phyloP scores from a whole-genome alignment of 106 monocot genomes.

The Allium cepa region DNA sequence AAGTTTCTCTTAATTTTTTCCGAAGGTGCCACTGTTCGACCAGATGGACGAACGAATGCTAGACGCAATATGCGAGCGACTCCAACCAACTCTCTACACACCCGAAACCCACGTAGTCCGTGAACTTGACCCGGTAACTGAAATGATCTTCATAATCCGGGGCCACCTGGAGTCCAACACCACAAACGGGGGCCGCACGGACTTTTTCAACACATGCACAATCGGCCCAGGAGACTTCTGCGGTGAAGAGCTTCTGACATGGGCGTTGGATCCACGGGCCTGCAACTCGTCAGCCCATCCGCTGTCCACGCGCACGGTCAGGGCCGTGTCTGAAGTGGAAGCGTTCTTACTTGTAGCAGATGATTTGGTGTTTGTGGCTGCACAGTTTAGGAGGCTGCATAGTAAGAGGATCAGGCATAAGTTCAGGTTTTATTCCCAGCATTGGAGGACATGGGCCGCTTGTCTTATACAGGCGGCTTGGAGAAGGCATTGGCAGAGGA shows the following conservation, averaged over 20 bases:
- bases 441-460: slow-evolving; percentile 84
- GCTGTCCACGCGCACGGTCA: slow-evolving; percentile 66
- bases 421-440: slow-evolving; percentile 85
- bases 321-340: slow-evolving; percentile 67
- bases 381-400: slow-evolving; percentile 72
- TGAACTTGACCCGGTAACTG: slow-evolving; percentile 63
- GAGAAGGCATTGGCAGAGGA: slow-evolving; percentile 39
- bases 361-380: slow-evolving; percentile 69
- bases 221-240: slow-evolving; percentile 81
- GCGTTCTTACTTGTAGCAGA: slow-evolving; percentile 61
- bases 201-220: slow-evolving; percentile 65
- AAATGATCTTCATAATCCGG: slow-evolving; percentile 82
- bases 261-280: slow-evolving; percentile 70
- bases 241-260: slow-evolving; percentile 82
- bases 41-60: slow-evolving; percentile 86
- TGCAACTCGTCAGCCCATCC: slow-evolving; percentile 26
- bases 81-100: slow-evolving; percentile 64
- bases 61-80: slow-evolving; percentile 80
- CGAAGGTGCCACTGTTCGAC: slow-evolving; percentile 71
- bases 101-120: slow-evolving; percentile 47
- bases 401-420: slow-evolving; percentile 73
- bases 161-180: slow-evolving; percentile 72
- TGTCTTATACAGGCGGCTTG: slow-evolving; percentile 87
- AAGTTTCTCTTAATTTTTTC: not conserved
- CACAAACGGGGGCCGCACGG: slow-evolving; percentile 73